Conservation (phyloP, 305 asterid species). For the Salvia sclarea region DNA sequence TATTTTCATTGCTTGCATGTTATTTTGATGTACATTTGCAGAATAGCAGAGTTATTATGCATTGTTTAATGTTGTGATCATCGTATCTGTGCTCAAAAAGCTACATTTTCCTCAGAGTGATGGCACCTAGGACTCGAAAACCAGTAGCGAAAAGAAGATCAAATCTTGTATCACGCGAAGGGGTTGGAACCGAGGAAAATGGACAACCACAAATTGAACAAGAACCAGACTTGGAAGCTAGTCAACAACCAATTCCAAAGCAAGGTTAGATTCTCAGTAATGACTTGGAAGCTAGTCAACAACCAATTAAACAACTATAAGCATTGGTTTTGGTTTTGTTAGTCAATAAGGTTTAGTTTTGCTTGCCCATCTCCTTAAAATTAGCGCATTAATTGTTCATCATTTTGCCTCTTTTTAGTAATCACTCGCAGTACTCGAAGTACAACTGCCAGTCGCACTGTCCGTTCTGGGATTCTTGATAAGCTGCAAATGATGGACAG, state of each 20-base stretch:
- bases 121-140: slow-evolving; percentile 21
- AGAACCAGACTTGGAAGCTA: neutral
- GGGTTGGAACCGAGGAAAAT: neutral
- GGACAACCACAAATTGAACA: neutral
- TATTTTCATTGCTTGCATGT: neutral
- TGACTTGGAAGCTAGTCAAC: neutral
- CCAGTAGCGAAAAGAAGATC: neutral
- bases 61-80: neutral
- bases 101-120: neutral
- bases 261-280: neutral
- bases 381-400: neutral
- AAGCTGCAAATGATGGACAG: neutral
- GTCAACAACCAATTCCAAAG: neutral
- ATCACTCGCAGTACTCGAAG: neutral
- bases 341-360: neutral
- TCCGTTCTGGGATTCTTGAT: neutral
- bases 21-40: neutral
- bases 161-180: neutral
- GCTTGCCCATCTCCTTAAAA: neutral
- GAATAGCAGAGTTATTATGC: neutral
- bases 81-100: neutral
- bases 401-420: neutral
- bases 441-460: neutral
- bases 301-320: neutral
- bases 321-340: neutral